Evolutionary conservation across 257 asterid genomes (phyloP), one percentile per base, ranked within the genome.

Genomic region (Primulina tabacum): DNA sequence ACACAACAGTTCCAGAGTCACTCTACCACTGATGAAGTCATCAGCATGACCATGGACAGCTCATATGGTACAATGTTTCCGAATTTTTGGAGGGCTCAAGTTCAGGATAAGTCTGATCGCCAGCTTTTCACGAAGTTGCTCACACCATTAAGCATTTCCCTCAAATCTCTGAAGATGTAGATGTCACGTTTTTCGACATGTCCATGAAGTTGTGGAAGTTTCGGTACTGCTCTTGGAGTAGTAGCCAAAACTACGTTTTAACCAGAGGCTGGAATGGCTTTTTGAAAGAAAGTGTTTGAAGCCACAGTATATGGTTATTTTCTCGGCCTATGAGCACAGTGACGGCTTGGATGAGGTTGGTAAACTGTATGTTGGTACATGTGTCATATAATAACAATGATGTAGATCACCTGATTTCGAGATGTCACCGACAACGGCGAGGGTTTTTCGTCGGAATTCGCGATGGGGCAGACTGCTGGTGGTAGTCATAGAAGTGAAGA

Each of bases 191-290:
- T 60, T 72, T 67, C 2, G 95, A 90, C 8, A 68, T 70, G 3
- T 68, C 81, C 10, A 86, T 72, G 85, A 78, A 68, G 73, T 47
- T 74, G 3, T 90, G 97, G 98, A 84, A 77, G 66, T 88, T 92
- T 17, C 75, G 90, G 0, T 85, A 82, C 32, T 86, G 96, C 24
- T 89, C 83, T 32, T 92, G 97, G 89, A 81, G 72, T 64, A 90
- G 96, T 24, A 90, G 97, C 78, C 91, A 86, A 29, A 92, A 91
- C 30, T 88, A 67, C 20, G 95, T 82, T 38, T 86, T 92, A 77
- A 88, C 97, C 0, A 75, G 83, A 64, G 97, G 98, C 0, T 90
- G 98, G 92, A 81, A 71, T n/a, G 64, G 72, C 3, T 90, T 85
- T 61, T 88, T 80, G 0, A 84, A 69, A 34, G 77, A 0, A 88